A percentile compares a stretch with the other conserved stretches of the same genome.
Evolutionary conservation across 169 alveolate species (phyloP).

Genomic region (Toxoplasma gondii): DNA sequence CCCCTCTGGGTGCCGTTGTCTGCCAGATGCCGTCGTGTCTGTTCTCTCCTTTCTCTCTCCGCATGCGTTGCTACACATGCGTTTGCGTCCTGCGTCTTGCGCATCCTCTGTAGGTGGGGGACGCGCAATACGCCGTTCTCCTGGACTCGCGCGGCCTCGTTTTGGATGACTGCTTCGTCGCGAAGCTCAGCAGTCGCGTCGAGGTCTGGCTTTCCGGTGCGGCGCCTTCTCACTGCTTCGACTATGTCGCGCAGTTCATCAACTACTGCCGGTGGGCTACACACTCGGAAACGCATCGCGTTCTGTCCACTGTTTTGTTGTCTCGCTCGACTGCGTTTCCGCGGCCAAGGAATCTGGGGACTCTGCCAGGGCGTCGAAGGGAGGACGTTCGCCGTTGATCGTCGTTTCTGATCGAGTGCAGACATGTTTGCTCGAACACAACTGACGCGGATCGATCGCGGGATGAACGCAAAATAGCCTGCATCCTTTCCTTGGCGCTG

Average conservation of each 20-base stretch:
- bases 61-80: background rate
- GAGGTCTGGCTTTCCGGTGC: constrained; percentile 27
- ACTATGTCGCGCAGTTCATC: constrained; percentile 23
- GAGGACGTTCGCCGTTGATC: too few species aligned
- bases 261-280: constrained; percentile 47
- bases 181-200: background rate
- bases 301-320: too few species aligned
- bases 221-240: background rate
- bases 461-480: too few species aligned
- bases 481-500: too few species aligned
- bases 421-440: too few species aligned
- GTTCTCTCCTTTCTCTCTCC: background rate
- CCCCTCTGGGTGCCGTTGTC: too few species aligned
- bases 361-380: too few species aligned
- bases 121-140: constrained; percentile 55
- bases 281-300: too few species aligned
- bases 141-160: constrained; percentile 55
- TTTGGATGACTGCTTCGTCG: constrained; percentile 61
- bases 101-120: constrained; percentile 35
- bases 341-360: too few species aligned
- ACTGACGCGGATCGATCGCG: too few species aligned
- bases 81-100: background rate
- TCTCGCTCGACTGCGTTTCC: background rate
- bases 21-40: too few species aligned
- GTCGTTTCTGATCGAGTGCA: too few species aligned